phyloP scores from a whole-genome alignment of 75 land plant genomes.

The Ceratopteris richardii region DNA sequence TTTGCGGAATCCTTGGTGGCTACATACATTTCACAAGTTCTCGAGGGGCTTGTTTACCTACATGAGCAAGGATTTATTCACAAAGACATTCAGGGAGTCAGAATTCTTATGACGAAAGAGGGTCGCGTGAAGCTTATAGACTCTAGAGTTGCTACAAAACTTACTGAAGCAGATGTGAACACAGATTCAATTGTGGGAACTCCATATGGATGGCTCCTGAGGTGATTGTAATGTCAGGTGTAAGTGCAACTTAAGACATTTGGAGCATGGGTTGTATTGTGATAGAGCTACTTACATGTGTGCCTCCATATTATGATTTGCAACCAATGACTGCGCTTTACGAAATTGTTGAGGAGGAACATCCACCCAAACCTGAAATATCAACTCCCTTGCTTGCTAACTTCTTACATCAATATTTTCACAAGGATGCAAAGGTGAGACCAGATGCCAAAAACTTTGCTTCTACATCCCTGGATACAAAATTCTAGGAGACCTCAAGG shows the following conservation, averaged over 20 bases:
- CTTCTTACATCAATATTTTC: slow-evolving; percentile 90
- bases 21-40: slow-evolving; percentile 87
- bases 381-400: slow-evolving; percentile 77
- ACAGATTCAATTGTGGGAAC: slow-evolving; percentile 99
- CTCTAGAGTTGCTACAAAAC: slow-evolving; percentile 95
- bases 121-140: slow-evolving; percentile 96
- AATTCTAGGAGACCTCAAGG: slow-evolving; percentile 42
- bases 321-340: slow-evolving; percentile 98
- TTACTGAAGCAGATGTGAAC: slow-evolving; percentile 92
- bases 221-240: slow-evolving; percentile 99
- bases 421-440: slow-evolving; percentile 97
- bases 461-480: too few relatives aligned
- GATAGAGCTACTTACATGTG: slow-evolving; percentile 91
- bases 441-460: slow-evolving; percentile 94
- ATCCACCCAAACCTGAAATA: slow-evolving; percentile 92
- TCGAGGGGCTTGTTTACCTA: slow-evolving; percentile 89
- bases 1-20: slow-evolving; percentile 90
- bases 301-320: too few relatives aligned
- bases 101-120: slow-evolving; percentile 95
- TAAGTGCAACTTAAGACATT: slow-evolving; percentile 96
- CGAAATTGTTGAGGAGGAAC: slow-evolving; percentile 99
- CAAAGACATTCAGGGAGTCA: slow-evolving; percentile 94
- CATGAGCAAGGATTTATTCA: slow-evolving; percentile 98
- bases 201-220: slow-evolving; percentile 99
- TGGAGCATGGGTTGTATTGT: slow-evolving; percentile 99